phyloP scores from a whole-genome alignment of 2,329 filamentous ascomycete species.

The Neophaeococcomyces aloes region DNA sequence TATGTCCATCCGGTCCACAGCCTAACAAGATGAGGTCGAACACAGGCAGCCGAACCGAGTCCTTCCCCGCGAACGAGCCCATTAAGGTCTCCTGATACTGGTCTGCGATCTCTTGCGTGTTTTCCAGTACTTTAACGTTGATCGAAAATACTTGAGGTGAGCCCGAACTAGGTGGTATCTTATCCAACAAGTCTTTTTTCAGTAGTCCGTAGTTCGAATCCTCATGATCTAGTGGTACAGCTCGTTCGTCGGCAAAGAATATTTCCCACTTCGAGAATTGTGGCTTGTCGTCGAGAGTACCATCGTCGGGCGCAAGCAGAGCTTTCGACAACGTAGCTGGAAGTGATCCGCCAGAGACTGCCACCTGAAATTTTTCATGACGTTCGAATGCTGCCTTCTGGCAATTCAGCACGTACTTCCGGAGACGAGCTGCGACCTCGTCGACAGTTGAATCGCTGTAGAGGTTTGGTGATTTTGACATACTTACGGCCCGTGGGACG shows the following conservation, averaged over 20 bases:
- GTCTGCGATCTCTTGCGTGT: constrained; percentile 86
- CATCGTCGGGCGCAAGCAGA: constrained; percentile 49
- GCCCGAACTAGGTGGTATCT: constrained; percentile 60
- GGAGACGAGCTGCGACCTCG: constrained; percentile 64
- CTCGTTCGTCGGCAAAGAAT: constrained; percentile 96
- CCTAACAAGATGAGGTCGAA: constrained; percentile 92
- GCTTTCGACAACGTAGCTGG: constrained; percentile 79
- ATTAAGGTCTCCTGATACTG: constrained; percentile 86
- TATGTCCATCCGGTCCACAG: constrained; percentile 92
- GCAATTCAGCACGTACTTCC: constrained; percentile 68
- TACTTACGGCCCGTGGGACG: constrained; percentile 15
- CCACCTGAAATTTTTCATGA: constrained; percentile 80
- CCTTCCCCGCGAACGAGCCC: constrained; percentile 73
- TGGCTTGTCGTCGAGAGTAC: constrained; percentile 47
- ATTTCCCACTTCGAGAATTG: constrained; percentile 88
- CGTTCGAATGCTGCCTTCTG: constrained; percentile 71
- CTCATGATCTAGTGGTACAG: constrained; percentile 78
- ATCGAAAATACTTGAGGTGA: constrained; percentile 70
- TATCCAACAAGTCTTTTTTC: constrained; percentile 77
- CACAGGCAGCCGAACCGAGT: constrained; percentile 87
- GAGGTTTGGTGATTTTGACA: constrained; percentile 48
- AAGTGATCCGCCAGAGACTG: constrained; percentile 85
- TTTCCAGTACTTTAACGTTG: constrained; percentile 54
- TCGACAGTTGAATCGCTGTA: constrained; percentile 65
- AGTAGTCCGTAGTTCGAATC: constrained; percentile 92